phyloP scores from a whole-genome alignment of 2,329 filamentous ascomycete species.

The Epichloe gansuensis region DNA sequence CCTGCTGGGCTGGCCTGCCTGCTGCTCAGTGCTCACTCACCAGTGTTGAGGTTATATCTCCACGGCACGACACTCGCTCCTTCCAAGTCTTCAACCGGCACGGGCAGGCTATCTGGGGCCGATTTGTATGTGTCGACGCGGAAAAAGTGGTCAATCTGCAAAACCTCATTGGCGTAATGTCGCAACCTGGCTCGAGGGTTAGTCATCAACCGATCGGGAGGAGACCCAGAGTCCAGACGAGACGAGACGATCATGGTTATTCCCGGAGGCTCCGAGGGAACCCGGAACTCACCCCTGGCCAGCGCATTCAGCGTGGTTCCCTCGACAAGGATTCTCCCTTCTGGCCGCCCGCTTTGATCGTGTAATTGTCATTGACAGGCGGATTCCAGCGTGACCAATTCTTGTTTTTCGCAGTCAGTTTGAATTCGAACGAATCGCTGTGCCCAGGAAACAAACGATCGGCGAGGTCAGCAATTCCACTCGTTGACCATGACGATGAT shows the following conservation, averaged over 20 bases:
- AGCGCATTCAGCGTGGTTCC: slow-evolving; percentile 12
- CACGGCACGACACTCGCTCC: slow-evolving; percentile 11
- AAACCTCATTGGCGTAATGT: slow-evolving; percentile 11
- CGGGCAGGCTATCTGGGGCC: slow-evolving; percentile 3
- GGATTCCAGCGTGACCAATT: slow-evolving; percentile 12
- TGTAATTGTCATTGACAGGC: slow-evolving; percentile 12
- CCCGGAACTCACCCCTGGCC: slow-evolving; percentile 9
- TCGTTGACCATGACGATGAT: not conserved
- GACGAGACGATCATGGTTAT: too few species aligned
- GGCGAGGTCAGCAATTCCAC: slow-evolving; percentile 9
- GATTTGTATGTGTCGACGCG: slow-evolving; percentile 6
- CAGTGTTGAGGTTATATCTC: slow-evolving; percentile 37
- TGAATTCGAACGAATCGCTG: slow-evolving; percentile 8
- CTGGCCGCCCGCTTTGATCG: slow-evolving; percentile 1
- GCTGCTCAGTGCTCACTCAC: slow-evolving; percentile 12
- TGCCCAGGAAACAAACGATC: slow-evolving; percentile 9
- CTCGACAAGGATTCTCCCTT: slow-evolving; percentile 9
- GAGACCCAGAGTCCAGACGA: not conserved
- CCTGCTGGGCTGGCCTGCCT: not conserved
- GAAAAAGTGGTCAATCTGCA: slow-evolving; percentile 11
- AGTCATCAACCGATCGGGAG: not conserved
- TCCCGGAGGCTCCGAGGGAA: too few species aligned
- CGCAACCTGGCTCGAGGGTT: slow-evolving; percentile 4
- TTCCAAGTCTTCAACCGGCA: slow-evolving; percentile 1
- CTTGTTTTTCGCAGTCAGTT: slow-evolving; percentile 5